Conservation (phyloP, 495 filamentous ascomycete genomes). For the Parathielavia hyrcaniae region DNA sequence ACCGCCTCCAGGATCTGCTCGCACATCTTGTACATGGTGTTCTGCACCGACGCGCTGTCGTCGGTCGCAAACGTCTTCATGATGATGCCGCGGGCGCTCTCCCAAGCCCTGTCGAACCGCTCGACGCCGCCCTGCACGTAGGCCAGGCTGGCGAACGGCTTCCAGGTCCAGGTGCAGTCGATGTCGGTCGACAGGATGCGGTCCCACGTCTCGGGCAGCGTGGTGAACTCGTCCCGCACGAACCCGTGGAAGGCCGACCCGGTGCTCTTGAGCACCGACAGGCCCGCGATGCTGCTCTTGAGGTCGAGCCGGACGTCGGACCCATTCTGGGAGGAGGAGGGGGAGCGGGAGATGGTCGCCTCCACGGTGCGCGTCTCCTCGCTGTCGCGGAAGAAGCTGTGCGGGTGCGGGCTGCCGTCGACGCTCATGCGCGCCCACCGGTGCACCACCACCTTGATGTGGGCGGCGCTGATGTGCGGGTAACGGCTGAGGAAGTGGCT, state of each 20-base stretch:
- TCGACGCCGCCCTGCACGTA: conserved; percentile 59
- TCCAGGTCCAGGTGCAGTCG: conserved; percentile 79
- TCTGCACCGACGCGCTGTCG: conserved; percentile 85
- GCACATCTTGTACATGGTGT: conserved; percentile 98
- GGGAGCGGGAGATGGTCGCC: conserved; percentile 47
- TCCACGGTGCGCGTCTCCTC: conserved; percentile 76
- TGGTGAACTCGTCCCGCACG: conserved; percentile 86
- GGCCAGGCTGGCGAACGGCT: conserved; percentile 55
- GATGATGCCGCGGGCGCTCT: conserved; percentile 69
- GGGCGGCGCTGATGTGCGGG: conserved; percentile 73
- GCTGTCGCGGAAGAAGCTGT: conserved; percentile 89
- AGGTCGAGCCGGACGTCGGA: conserved; percentile 55
- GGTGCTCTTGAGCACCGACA: conserved; percentile 94
- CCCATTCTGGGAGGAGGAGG: not conserved
- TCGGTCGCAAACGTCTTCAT: conserved; percentile 90
- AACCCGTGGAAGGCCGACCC: conserved; percentile 94
- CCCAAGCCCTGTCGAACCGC: conserved; percentile 73
- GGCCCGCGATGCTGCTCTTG: conserved; percentile 61
- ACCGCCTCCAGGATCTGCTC: conserved; percentile 75
- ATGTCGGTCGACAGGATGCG: conserved; percentile 92
- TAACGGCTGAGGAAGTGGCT: conserved; percentile 86
- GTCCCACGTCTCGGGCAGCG: conserved; percentile 83
- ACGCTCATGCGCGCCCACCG: conserved; percentile 87
- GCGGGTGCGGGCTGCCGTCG: conserved; percentile 88
- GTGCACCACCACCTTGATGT: conserved; percentile 76